phyloP scores from a whole-genome alignment of 2,329 filamentous ascomycete species.

The Curvularia lunata region DNA sequence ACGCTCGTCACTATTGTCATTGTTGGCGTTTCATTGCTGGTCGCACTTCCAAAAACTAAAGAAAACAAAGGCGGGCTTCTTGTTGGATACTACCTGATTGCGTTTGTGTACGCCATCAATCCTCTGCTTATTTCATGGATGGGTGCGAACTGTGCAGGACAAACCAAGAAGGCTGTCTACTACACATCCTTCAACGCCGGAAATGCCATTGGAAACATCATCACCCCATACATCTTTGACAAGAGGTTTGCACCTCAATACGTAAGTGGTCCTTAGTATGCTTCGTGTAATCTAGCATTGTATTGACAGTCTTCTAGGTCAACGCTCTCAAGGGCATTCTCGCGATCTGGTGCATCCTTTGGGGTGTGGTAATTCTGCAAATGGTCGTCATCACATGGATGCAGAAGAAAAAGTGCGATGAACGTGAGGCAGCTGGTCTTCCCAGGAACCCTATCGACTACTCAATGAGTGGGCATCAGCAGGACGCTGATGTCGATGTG shows the following conservation, averaged over 20 bases:
- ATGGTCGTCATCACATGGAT: conserved; percentile 26
- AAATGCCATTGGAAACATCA: conserved; percentile 67
- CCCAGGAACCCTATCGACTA: conserved; percentile 26
- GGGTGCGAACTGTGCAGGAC: conserved; percentile 70
- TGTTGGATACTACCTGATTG: conserved; percentile 69
- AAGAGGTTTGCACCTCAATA: conserved; percentile 32
- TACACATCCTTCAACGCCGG: conserved; percentile 71
- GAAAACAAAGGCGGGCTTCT: conserved; percentile 58
- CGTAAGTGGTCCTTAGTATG: conserved; percentile 11
- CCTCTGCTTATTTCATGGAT: conserved; percentile 73
- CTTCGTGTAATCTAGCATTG: background rate
- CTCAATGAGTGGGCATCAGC: conserved; percentile 27
- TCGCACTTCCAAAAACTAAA: conserved; percentile 53
- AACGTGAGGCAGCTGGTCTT: conserved; percentile 31
- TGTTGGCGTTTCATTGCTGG: conserved; percentile 64
- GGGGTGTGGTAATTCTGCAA: conserved; percentile 25
- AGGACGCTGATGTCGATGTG: conserved; percentile 26
- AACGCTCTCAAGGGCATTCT: conserved; percentile 32
- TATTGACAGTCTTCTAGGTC: conserved; percentile 14
- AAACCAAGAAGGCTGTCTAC: conserved; percentile 69
- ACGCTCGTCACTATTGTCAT: conserved; percentile 61
- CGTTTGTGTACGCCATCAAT: conserved; percentile 70
- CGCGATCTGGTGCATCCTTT: conserved; percentile 32
- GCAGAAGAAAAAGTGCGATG: conserved; percentile 30
- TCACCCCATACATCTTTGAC: conserved; percentile 34